Conservation (phyloP, 2,329 filamentous ascomycete genomes). For the Aspergillus sclerotialis region DNA sequence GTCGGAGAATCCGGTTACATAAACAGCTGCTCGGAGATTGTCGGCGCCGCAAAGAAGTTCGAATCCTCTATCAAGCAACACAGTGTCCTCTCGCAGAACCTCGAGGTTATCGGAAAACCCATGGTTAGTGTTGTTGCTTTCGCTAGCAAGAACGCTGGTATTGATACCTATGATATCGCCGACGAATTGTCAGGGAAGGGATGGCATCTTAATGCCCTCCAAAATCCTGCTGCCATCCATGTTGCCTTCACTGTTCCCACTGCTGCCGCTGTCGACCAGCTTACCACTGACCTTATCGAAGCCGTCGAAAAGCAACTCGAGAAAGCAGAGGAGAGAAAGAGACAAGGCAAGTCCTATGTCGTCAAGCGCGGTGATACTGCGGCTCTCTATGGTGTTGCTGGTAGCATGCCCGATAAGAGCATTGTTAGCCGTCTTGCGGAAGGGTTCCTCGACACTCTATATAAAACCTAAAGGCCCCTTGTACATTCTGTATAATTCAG, state of each 20-base stretch:
- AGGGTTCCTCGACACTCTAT: constrained; percentile 87
- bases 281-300: constrained; percentile 62
- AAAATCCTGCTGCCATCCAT: constrained; percentile 86
- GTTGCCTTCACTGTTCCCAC: constrained; percentile 88
- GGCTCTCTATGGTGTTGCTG: constrained; percentile 89
- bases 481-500: constrained; percentile 1
- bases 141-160: constrained; percentile 57
- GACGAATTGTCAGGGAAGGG: constrained; percentile 78
- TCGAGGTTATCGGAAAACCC: constrained; percentile 75
- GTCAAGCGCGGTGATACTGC: constrained; percentile 62
- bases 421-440: constrained; percentile 84
- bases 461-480: constrained; percentile 59
- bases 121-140: constrained; percentile 90
- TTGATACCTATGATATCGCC: constrained; percentile 91
- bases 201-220: constrained; percentile 94
- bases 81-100: constrained; percentile 61
- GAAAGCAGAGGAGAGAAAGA: constrained; percentile 64
- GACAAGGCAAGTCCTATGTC: constrained; percentile 49
- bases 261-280: constrained; percentile 68
- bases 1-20: constrained; percentile 85
- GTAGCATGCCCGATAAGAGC: constrained; percentile 90
- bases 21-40: constrained; percentile 77
- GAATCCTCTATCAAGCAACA: constrained; percentile 65
- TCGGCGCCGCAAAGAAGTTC: constrained; percentile 78
- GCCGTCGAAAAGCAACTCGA: constrained; percentile 64